A percentile compares a stretch with the other conserved stretches of the same genome.
Evolutionary conservation across 805 yeast genomes (phyloP).

Genomic region (Candida fluviatilis): DNA sequence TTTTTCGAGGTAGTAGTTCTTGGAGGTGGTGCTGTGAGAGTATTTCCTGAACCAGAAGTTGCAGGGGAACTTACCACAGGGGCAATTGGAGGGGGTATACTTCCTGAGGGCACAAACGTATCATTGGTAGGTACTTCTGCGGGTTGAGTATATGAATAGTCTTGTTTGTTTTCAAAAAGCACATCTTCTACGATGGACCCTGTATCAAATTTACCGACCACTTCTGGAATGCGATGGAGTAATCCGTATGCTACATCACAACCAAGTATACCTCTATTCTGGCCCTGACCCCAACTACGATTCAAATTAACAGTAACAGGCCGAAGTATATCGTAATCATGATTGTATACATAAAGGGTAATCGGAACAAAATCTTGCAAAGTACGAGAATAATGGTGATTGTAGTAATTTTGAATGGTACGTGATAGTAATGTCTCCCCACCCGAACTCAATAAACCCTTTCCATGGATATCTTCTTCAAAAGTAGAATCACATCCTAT

Average conservation of each 20-base stretch:
- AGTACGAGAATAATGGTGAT: slow-evolving; percentile 37
- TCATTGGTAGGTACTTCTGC: slow-evolving; percentile 9
- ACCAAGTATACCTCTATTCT: slow-evolving; percentile 76
- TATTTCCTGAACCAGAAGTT: neutral
- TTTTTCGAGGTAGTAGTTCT: slow-evolving; percentile 18
- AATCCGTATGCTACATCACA: slow-evolving; percentile 95
- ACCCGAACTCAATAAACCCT: slow-evolving; percentile 76
- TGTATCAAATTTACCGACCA: slow-evolving; percentile 46
- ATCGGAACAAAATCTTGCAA: slow-evolving; percentile 36
- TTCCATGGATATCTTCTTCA: slow-evolving; percentile 54
- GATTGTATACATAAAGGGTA: slow-evolving; percentile 68
- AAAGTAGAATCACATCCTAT: slow-evolving; percentile 57
- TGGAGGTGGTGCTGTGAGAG: slow-evolving; percentile 16
- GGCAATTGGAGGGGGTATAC: slow-evolving; percentile 10
- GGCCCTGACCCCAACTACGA: slow-evolving; percentile 62
- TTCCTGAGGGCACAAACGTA: slow-evolving; percentile 3
- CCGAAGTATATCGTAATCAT: slow-evolving; percentile 78
- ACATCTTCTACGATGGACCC: slow-evolving; percentile 29
- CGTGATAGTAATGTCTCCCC: slow-evolving; percentile 78
- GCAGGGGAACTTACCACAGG: slow-evolving; percentile 10
- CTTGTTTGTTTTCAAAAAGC: slow-evolving; percentile 25
- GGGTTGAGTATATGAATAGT: slow-evolving; percentile 13
- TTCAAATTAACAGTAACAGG: slow-evolving; percentile 72
- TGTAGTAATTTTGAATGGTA: slow-evolving; percentile 55
- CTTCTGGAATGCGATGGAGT: slow-evolving; percentile 79